Percentiles rank a stretch among this genome's conserved stretches.
Conservation (phyloP, 148 eudicot species). For the Vaccinium vitisidaea region DNA sequence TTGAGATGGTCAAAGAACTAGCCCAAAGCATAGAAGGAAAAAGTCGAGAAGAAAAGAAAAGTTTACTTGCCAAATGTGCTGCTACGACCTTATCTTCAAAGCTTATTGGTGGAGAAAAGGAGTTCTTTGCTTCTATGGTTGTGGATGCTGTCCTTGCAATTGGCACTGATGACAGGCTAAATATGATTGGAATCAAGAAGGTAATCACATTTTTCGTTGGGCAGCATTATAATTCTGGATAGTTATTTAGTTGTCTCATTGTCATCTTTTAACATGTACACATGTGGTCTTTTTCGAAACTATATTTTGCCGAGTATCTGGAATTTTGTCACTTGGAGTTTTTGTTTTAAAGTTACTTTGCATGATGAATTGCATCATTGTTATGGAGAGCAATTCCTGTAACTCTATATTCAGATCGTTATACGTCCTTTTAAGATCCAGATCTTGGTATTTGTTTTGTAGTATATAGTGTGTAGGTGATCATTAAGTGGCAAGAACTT, state of each 20-base stretch:
- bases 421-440: too few species aligned
- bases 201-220: conserved; percentile 24
- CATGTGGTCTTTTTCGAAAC: neutral
- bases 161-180: conserved; percentile 80
- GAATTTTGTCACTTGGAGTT: neutral
- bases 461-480: neutral
- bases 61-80: conserved; percentile 87
- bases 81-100: conserved; percentile 94
- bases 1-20: conserved; percentile 83
- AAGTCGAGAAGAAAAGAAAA: conserved; percentile 85
- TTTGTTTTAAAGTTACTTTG: neutral
- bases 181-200: conserved; percentile 94
- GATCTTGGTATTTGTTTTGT: neutral
- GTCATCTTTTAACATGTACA: neutral
- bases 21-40: conserved; percentile 93
- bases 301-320: neutral
- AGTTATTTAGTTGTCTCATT: conserved; percentile 9
- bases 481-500: neutral
- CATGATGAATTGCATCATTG: neutral
- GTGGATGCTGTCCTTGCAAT: conserved; percentile 91
- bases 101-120: conserved; percentile 97
- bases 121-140: conserved; percentile 92
- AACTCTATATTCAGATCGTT: too few species aligned
- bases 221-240: neutral
- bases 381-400: too few species aligned